Percentiles rank a stretch among this genome's conserved stretches.
phyloP scores from a whole-genome alignment of 331 rosid species.

The Stylosanthes scabra region DNA sequence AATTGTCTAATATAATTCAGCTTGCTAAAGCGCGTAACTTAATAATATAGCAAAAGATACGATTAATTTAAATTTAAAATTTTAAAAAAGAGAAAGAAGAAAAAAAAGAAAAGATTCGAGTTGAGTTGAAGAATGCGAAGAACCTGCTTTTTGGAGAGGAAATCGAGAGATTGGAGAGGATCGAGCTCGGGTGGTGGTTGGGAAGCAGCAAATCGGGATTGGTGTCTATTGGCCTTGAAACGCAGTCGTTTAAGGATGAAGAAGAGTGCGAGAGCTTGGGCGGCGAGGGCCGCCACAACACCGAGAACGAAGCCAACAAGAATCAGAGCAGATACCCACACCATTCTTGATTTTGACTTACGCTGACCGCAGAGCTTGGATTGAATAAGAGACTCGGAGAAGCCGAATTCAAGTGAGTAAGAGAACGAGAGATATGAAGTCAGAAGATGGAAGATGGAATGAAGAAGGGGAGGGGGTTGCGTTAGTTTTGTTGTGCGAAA shows the following conservation, averaged over 20 bases:
- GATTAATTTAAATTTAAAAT: too few relatives aligned
- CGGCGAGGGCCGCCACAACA: slow-evolving; percentile 54
- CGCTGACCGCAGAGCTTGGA: too few relatives aligned
- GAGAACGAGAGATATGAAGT: not conserved
- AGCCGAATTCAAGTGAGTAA: not conserved
- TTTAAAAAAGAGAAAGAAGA: not conserved
- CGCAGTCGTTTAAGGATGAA: slow-evolving; percentile 62
- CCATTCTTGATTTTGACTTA: slow-evolving; percentile 23
- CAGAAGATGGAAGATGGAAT: not conserved
- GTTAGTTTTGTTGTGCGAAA: not conserved
- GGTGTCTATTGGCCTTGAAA: slow-evolving; percentile 37
- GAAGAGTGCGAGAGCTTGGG: slow-evolving; percentile 55
- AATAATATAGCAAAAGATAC: not conserved
- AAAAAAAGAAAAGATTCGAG: not conserved
- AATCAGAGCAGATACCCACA: slow-evolving; percentile 40
- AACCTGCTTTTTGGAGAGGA: slow-evolving; percentile 66
- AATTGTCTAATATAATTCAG: not conserved
- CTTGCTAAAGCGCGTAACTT: not conserved
- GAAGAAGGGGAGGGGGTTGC: not conserved
- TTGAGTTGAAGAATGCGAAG: not conserved
- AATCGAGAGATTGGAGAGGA: slow-evolving; percentile 64
- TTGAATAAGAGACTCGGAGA: not conserved
- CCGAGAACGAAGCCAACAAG: slow-evolving; percentile 72
- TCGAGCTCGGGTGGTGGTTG: slow-evolving; percentile 43
- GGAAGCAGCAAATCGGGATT: slow-evolving; percentile 34